phyloP scores from a whole-genome alignment of 805 yeast species.

The Starmerella davenportii region DNA sequence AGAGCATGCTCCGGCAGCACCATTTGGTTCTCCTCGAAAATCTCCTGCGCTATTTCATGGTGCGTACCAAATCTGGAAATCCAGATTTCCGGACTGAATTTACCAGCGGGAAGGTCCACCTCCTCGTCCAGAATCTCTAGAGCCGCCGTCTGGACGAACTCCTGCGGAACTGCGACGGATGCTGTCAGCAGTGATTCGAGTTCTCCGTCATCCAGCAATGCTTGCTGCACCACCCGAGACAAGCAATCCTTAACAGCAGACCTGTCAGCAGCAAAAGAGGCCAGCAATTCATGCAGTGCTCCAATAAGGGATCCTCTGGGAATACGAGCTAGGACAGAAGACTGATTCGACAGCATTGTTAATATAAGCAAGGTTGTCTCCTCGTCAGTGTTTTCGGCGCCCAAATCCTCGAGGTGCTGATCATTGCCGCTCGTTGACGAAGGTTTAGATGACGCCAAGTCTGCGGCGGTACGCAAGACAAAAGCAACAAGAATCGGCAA shows the following conservation, averaged over 20 bases:
- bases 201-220: conserved; percentile 35
- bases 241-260: conserved; percentile 73
- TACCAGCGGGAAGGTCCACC: conserved; percentile 30
- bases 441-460: conserved; percentile 4
- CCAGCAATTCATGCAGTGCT: conserved; percentile 46
- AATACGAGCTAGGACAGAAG: conserved; percentile 33
- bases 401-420: conserved; percentile 24
- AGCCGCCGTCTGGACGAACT: conserved; percentile 59
- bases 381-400: conserved; percentile 32
- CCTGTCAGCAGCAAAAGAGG: conserved; percentile 52
- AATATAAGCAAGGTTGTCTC: conserved; percentile 72
- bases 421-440: neutral
- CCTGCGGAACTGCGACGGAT: conserved; percentile 36
- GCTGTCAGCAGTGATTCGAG: conserved; percentile 45
- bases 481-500: conserved; percentile 59
- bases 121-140: conserved; percentile 78
- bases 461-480: conserved; percentile 18
- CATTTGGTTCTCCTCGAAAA: conserved; percentile 68
- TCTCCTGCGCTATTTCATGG: conserved; percentile 49
- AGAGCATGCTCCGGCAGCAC: conserved; percentile 26
- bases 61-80: conserved; percentile 56
- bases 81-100: conserved; percentile 53
- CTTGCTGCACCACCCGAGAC: conserved; percentile 54
- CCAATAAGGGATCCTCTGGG: conserved; percentile 51
- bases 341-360: conserved; percentile 40